Percentiles rank a stretch among this genome's conserved stretches.
Conservation (phyloP, 495 filamentous ascomycete species). For the Penicillium arizonense region DNA sequence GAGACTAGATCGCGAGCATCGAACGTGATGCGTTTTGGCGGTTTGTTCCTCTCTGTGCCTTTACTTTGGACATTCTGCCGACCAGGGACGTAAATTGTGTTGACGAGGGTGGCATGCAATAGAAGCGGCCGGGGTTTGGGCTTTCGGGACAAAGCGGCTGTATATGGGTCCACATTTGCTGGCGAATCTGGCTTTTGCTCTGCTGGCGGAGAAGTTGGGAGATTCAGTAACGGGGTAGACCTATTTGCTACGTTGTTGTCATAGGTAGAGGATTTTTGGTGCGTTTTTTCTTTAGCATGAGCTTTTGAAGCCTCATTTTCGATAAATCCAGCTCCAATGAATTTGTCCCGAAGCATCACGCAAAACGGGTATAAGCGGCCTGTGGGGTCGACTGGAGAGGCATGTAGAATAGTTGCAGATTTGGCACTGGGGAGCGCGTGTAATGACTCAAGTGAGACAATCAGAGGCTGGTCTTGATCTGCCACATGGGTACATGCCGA, state of each 20-base stretch:
- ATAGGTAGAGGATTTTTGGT: background rate
- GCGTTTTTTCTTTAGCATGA: conserved; percentile 3
- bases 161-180: conserved; percentile 5
- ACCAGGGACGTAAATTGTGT: conserved; percentile 73
- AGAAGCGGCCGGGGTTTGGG: conserved; percentile 57
- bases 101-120: conserved; percentile 82
- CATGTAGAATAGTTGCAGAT: conserved; percentile 52
- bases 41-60: conserved; percentile 30
- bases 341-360: conserved; percentile 55
- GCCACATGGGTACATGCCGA: background rate
- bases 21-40: conserved; percentile 28
- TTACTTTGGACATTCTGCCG: conserved; percentile 29
- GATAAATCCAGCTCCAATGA: conserved; percentile 63
- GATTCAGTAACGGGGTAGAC: background rate
- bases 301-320: conserved; percentile 39
- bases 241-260: background rate
- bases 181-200: background rate
- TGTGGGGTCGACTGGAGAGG: conserved; percentile 54
- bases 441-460: conserved; percentile 38
- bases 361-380: conserved; percentile 62
- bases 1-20: conserved; percentile 37
- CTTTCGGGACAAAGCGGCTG: conserved; percentile 12
- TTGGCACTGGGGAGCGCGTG: conserved; percentile 32
- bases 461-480: conserved; percentile 15
- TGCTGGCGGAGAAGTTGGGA: background rate